Base-by-base conservation (phyloP, 805 yeast species). In the Metschnikowia borealis region DNA sequence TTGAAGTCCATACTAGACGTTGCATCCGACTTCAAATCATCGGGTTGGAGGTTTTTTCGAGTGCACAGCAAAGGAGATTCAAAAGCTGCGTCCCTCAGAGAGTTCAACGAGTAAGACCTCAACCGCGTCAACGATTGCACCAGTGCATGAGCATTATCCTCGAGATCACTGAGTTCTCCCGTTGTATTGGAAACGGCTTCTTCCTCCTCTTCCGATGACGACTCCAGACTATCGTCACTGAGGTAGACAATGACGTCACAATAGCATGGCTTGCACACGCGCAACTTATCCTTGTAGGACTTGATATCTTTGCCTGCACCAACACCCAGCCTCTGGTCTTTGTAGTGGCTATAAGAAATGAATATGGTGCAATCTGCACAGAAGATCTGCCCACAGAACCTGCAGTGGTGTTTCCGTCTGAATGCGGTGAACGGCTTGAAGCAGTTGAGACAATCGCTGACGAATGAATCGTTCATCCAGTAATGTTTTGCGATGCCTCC, bases 401-500 rank as follows among this genome's bases (percentile, higher is more conserved):
- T 73, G 62, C 99, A 92, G 67, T 92, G 99, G 64, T 92, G 99
- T 56, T 88, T 87, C 57, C 99, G 75, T 64, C 97, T 73, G 68
- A 90, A 91, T 0, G 97, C 86, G 0, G 87, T 81, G 62, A 92
- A 92, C 3, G 82, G 80, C 48, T 83, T 78, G 49, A 86, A 88
- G 66, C 98, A 92, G 14, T 85, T 77, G 51, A 89, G 82, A 62
- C 99, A 92, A 54, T 89, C 94, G 7, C 84, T 80, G 0, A 96
- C 96, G 52, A 89, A 87, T 38, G 92, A 87, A 69, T 92, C 97
- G 60, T 91, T 89, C 89, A 92, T 85, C 99, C 99, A 92, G 64
- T 89, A 92, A 62, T 89, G 92, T 52, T 80, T 79, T 2, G 86
- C 83, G 3, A 85, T 74, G 1, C 85, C 83, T 37, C 79, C 79